Evolutionary conservation across 2,329 filamentous ascomycete species (phyloP).

Genomic region (Westerdykella ornata): DNA sequence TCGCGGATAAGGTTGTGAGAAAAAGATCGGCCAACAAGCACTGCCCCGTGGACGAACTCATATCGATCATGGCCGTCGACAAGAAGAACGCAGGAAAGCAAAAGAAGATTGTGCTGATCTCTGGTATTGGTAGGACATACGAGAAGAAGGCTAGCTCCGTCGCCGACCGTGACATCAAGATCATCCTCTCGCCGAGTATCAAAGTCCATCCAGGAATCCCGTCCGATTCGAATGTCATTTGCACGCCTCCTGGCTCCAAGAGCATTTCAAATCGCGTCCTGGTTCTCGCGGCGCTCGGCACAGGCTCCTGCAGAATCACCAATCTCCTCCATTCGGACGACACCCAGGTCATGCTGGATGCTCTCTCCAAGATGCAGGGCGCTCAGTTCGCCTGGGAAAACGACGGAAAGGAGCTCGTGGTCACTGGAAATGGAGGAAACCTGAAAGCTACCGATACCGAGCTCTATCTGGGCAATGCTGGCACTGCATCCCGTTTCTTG

Average conservation of each 20-base stretch:
- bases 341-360: constrained; percentile 93
- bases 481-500: constrained; percentile 90
- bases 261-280: constrained; percentile 95
- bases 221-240: constrained; percentile 58
- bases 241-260: constrained; percentile 90
- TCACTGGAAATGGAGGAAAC: constrained; percentile 83
- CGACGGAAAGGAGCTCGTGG: constrained; percentile 81
- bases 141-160: constrained; percentile 86
- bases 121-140: constrained; percentile 79
- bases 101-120: constrained; percentile 92
- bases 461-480: constrained; percentile 92
- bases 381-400: constrained; percentile 92
- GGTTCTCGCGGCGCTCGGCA: constrained; percentile 84
- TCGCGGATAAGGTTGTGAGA: constrained; percentile 75
- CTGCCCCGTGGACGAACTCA: constrained; percentile 76
- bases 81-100: constrained; percentile 96
- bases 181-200: constrained; percentile 74
- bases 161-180: constrained; percentile 73
- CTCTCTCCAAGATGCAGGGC: constrained; percentile 75
- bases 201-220: constrained; percentile 67
- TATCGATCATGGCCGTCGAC: constrained; percentile 93
- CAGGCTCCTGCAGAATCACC: constrained; percentile 77
- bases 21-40: constrained; percentile 78
- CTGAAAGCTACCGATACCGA: constrained; percentile 68
- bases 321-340: constrained; percentile 96